Base-by-base conservation (phyloP, 352 stramenopile genomes). In the Phytophthora rubi region DNA sequence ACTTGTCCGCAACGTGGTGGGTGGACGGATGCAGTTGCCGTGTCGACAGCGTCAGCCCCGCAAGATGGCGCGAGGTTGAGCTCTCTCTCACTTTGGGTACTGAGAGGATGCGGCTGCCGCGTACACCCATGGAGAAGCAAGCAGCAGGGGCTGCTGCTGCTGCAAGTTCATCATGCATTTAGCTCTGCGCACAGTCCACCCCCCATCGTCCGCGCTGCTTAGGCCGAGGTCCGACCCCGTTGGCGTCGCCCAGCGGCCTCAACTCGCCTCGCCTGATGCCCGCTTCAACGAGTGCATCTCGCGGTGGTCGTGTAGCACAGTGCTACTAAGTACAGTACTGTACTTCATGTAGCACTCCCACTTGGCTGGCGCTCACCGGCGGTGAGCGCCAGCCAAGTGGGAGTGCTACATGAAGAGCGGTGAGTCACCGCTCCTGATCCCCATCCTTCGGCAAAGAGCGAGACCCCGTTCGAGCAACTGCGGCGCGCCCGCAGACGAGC, bases 291-390 rank as follows among this genome's bases (percentile, higher is more conserved):
- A 42, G 35, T 42, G 35, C 10, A 42, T 42, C 35, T 42, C 35
- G 35, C 35, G 26, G 26, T 30, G 3, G 26, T 30, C 26, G 26
- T 30, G 26, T 30, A 30, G 26, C 26, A 6, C 26, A 30, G 26
- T 30, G 26, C 26, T 30, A 30, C 18, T 21, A 21, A 21, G 18
- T 21, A 21, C 18, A 21, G 18, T 21, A 21, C 26, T 30, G 26
- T 30, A 6, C 26, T 30, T 26, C 13, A 47, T 13, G 45, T 57
- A 32, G 18, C 30, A n/a, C 28, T 72, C 65, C 65, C 55, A 74
- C 54, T 74, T 74, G 61, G 54, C 61, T 65, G 42, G 61, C 42
- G 56, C n/a, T 70, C 62, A 71, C n/a, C n/a, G n/a, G n/a, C n/a
- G n/a, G n/a, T n/a, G n/a, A n/a, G n/a, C n/a, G n/a, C n/a, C n/a